Evolutionary conservation across 1,284 basidiomycete genomes (phyloP).

Genomic region (Pholiota adiposa): DNA sequence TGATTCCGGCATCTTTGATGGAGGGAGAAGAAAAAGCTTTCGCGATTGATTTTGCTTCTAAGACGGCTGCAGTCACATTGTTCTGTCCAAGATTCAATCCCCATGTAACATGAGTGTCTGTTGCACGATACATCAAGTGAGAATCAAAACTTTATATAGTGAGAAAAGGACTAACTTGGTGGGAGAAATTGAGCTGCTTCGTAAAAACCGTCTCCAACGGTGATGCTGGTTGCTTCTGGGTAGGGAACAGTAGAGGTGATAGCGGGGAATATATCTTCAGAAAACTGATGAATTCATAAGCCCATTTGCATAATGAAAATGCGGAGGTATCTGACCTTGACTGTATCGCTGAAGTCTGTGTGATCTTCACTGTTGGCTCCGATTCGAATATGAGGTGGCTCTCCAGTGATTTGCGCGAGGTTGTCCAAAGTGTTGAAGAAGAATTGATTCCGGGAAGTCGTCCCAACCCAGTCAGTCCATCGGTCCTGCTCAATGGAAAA

Average conservation of each 20-base stretch:
- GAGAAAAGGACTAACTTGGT: slow-evolving; percentile 34
- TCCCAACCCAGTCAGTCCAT: slow-evolving; percentile 68
- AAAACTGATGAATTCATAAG: slow-evolving; percentile 32
- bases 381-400: slow-evolving; percentile 62
- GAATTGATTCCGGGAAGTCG: slow-evolving; percentile 52
- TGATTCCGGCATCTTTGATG: slow-evolving; percentile 49
- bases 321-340: slow-evolving; percentile 37
- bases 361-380: slow-evolving; percentile 69
- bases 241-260: slow-evolving; percentile 55
- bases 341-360: slow-evolving; percentile 51
- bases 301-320: not conserved
- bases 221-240: slow-evolving; percentile 62
- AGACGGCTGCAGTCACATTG: slow-evolving; percentile 60
- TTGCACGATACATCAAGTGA: not conserved
- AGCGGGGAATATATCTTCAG: slow-evolving; percentile 52
- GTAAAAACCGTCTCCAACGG: slow-evolving; percentile 65
- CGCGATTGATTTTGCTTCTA: slow-evolving; percentile 60
- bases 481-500: slow-evolving; percentile 74
- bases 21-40: slow-evolving; percentile 52
- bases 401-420: slow-evolving; percentile 54
- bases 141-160: not conserved
- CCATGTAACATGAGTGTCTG: slow-evolving; percentile 67
- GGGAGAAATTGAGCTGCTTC: slow-evolving; percentile 58
- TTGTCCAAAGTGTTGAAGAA: slow-evolving; percentile 62
- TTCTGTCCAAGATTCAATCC: slow-evolving; percentile 66